Base-by-base conservation (phyloP, 2,329 filamentous ascomycete species). In the Hypoxylon sp. region DNA sequence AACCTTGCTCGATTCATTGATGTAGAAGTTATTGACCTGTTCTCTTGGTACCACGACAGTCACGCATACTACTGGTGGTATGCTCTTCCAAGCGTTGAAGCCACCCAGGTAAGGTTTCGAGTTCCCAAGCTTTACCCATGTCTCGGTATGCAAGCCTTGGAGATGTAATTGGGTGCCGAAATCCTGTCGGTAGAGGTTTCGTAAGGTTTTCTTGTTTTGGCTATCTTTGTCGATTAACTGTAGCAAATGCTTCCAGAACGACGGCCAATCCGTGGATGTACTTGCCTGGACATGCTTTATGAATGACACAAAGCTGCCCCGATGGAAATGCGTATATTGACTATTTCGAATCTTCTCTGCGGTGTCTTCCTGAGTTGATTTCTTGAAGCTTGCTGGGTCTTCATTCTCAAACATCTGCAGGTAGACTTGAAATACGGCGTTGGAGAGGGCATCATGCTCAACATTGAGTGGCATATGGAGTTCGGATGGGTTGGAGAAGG, bases 361-460 rank as follows among this genome's bases (percentile, higher is more conserved):
- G 11, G 47, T 12, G 30, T 43, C 34, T 53, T 56, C 7, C 35
- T 7, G 31, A 29, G 16, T 34, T 46, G 25, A 12, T 29, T 34
- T 56, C 16, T 52, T 52, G 30, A 57, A 36, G 12, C 38, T 53
- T 1, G 26, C 27, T 2, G 67, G 44, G 34, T 74, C 69, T 57
- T 79, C 77, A 15, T 65, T 36, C 13, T 63, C 41, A 35, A 82
- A 80, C 71, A 82, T 77, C 5, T 70, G 60, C 8, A 69, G 56
- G 57, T 80, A 81, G 2, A 78, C 56, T 3, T 67, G 49, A 41
- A 75, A 73, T 2, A 80, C 53, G 7, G 75, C 53, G 2, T 55
- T 55, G 2, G 71, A 71, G 1, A 83, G 65, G 6, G 71, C 63
- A 2, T 68, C 55, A 0, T 71, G 60, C 0, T 75, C 70, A 9